Base-by-base conservation (phyloP, 495 filamentous ascomycete genomes). In the Penicillium mononematosum region DNA sequence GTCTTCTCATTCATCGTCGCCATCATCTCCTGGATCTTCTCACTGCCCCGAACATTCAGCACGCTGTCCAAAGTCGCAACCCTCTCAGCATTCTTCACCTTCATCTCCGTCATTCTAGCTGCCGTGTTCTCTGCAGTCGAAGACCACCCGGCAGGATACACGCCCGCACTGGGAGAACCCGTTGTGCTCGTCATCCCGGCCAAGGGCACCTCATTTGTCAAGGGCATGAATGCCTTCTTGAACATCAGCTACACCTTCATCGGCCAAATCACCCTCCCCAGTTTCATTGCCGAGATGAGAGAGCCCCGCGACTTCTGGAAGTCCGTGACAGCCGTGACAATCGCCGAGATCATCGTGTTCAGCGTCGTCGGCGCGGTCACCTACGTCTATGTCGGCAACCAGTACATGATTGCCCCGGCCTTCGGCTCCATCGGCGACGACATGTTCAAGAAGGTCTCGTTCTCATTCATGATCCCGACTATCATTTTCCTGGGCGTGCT, bases 161-260 rank as follows among this genome's bases (percentile, higher is more conserved):
- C 72, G 59, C 72, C 78, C 0, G 67, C 71, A 5, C 63, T 75
- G 4, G 89, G 88, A 7, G 70, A 79, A 1, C 87, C 88, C 2
- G 77, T 81, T 11, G 82, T 91, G 22, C 81, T 82, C 1, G 82
- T 82, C 3, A 63, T 91, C 39, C 88, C 91, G 0, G 68, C 82
- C n/a, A 70, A 74, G 3, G 81, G 83, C n/a, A 92, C 89, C 0
- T 87, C 87, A 1, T 94, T 91, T 55, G 88, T 96, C 16, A 74
- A 76, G 5, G 91, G 87, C 8, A 81, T 93, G 73, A 90, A 82
- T 47, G 91, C 90, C 2, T 94, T 94, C 73, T 74, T 95, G 60
- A 96, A 96, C 70, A 95, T 96, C 65, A 85, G 83, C 71, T 96
- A 94, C 70, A 96, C 91, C 7, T 94, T 96, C 72, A 94, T 96